A percentile compares a stretch with the other conserved stretches of the same genome.
Conservation (phyloP, 2,329 filamentous ascomycete species). For the Microdochium bolleyi region DNA sequence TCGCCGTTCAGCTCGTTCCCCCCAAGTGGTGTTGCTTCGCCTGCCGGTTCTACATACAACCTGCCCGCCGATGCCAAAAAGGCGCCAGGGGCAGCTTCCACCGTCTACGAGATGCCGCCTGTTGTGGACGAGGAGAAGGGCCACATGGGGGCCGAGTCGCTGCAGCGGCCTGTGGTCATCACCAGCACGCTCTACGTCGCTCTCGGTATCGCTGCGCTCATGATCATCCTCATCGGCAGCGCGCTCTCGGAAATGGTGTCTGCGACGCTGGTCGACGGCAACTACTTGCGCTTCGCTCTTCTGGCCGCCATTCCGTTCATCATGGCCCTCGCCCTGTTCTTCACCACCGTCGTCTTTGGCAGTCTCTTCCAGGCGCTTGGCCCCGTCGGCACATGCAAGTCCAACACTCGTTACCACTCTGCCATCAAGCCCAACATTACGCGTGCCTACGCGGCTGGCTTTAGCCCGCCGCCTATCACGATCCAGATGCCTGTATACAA, state of each 20-base stretch:
- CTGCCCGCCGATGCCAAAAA: conserved; percentile 1
- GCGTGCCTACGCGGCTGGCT: neutral
- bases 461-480: conserved; percentile 26
- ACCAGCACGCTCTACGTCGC: conserved; percentile 29
- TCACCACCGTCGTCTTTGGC: conserved; percentile 8
- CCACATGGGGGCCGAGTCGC: conserved; percentile 22
- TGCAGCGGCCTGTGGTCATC: conserved; percentile 29
- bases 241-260: conserved; percentile 26
- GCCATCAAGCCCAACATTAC: conserved; percentile 13
- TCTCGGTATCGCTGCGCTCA: conserved; percentile 24
- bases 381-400: neutral
- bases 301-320: conserved; percentile 24
- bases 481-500: conserved; percentile 39
- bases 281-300: conserved; percentile 27
- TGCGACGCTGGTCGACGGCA: conserved; percentile 27
- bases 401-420: conserved; percentile 1
- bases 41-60: neutral
- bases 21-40: neutral
- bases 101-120: conserved; percentile 9
- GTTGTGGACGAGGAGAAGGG: conserved; percentile 15
- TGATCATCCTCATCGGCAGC: conserved; percentile 28
- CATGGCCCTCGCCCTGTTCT: conserved; percentile 20
- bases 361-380: conserved; percentile 3
- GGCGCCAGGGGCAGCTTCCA: conserved; percentile 2
- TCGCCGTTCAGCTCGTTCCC: conserved; percentile 1